Evolutionary conservation across 73 alveolate species (phyloP), one percentile per base, ranked within the genome.

Genomic region (Stentor coeruleus): DNA sequence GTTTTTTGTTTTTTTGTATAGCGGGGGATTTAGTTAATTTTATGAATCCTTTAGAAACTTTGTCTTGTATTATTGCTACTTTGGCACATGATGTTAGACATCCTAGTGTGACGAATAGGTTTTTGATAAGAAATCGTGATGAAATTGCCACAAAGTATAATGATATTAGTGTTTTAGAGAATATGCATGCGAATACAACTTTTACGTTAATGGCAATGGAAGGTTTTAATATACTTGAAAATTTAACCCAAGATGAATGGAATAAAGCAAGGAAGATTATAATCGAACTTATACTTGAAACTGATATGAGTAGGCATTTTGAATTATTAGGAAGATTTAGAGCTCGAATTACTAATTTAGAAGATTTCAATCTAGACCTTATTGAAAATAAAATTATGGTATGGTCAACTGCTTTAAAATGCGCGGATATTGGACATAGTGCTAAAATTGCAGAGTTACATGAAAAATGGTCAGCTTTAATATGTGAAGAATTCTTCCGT

Each of bases 61-160:
- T 84, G 35, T 76, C 95, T 3, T 39, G 74, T 49, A 72, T 86
- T 6, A 28, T 89, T 3, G 86, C 89, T 57, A 59, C 89, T 82
- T 77, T 87, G 3, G 73, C 73, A 26, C 94, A 88, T 88, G 94
- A 88, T 59, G 83, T 74, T 55, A 89, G 82, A 37, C 94, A 88
- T 37, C 86, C 91, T 15, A 91, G 89, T 3, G 59, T 76, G 36
- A 85, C 84, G 66, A 88, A 88, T 49, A 20, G 74, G 37, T 88
- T 58, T 86, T 84, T 85, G 59, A 59, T 86, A 20, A 49, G 85
- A 37, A 77, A 86, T 15, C 26, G 59, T 35, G 77, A 81, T 75
- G 77, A 86, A 3, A 20, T 82, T 6, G 94, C 94, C 28, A 20
- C 59, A 26, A 35, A 81, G 59, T 88, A 88, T 74, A 88, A 88